Conservation (phyloP, 176 grass and related monocot species). For the Aegilops umbellulata region DNA sequence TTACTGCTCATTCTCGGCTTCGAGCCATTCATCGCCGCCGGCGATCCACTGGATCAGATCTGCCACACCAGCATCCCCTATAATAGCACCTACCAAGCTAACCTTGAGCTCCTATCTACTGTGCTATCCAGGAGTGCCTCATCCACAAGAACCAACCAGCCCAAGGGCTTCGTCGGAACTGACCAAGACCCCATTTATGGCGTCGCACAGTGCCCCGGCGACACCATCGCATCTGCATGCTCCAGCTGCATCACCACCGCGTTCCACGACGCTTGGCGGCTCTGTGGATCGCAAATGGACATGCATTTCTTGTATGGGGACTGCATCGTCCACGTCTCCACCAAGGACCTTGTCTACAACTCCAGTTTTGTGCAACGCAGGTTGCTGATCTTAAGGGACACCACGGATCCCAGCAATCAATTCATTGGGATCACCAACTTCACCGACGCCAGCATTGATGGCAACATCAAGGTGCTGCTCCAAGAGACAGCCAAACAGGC, state of each 20-base stretch:
- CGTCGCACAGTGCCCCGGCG: slow-evolving; percentile 16
- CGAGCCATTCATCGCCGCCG: too few relatives aligned
- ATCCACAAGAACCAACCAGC: background rate
- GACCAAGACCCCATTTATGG: slow-evolving; percentile 21
- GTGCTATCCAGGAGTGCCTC: background rate
- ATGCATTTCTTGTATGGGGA: background rate
- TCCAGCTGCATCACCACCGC: background rate
- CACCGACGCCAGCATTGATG: background rate
- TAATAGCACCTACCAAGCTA: slow-evolving; percentile 6
- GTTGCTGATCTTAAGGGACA: background rate
- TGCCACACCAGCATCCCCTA: background rate
- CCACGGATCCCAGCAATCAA: rapidly evolving
- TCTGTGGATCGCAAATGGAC: background rate
- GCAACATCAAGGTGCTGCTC: background rate
- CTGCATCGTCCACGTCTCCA: slow-evolving; percentile 23
- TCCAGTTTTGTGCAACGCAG: background rate
- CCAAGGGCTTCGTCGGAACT: background rate
- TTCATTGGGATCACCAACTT: background rate
- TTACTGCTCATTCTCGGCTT: background rate
- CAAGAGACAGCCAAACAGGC: background rate
- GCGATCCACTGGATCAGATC: background rate
- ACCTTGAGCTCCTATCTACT: slow-evolving; percentile 26
- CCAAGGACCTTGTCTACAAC: background rate
- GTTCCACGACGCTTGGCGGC: background rate
- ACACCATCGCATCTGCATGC: background rate